Conservation (phyloP, 805 yeast species). For the Jamesozyma lodderae region DNA sequence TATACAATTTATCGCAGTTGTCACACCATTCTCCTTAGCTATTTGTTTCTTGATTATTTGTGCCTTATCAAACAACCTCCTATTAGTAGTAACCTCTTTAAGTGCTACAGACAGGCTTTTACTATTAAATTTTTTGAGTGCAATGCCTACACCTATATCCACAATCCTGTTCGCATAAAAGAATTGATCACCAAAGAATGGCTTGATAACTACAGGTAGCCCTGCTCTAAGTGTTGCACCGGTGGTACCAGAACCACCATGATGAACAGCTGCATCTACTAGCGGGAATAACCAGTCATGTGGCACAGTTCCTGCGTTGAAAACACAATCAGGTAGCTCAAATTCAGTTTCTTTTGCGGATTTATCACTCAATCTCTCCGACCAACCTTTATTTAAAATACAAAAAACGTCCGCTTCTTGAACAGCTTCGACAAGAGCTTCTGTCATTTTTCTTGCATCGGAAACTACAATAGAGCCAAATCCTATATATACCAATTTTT, state of each 20-base stretch:
- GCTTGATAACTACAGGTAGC: conserved; percentile 81
- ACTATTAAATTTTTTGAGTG: conserved; percentile 57
- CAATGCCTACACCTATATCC: conserved; percentile 79
- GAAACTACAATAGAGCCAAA: conserved; percentile 92
- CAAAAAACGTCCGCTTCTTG: conserved; percentile 74
- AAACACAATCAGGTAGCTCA: conserved; percentile 56
- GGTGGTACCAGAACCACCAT: conserved; percentile 95
- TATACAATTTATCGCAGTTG: conserved; percentile 64
- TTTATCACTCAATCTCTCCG: conserved; percentile 51
- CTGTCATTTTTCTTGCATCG: conserved; percentile 69
- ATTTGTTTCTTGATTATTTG: conserved; percentile 52
- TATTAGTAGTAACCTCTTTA: conserved; percentile 55
- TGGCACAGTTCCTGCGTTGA: conserved; percentile 64
- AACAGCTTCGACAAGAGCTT: conserved; percentile 73
- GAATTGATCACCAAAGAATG: conserved; percentile 94
- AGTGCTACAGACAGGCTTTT: conserved; percentile 59
- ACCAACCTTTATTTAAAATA: conserved; percentile 90
- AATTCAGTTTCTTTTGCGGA: conserved; percentile 32
- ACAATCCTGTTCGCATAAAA: conserved; percentile 83
- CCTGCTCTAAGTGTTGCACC: conserved; percentile 87
- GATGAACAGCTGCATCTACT: conserved; percentile 91
- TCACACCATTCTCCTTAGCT: conserved; percentile 70
- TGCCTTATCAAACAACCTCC: conserved; percentile 62
- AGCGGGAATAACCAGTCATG: conserved; percentile 92
- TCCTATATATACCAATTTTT: conserved; percentile 82